These are phyloP conservation scores for Paramecium sexaurelia DNA, from an alignment of 73 alveolate species.

Conservation along the genomic window DNA sequence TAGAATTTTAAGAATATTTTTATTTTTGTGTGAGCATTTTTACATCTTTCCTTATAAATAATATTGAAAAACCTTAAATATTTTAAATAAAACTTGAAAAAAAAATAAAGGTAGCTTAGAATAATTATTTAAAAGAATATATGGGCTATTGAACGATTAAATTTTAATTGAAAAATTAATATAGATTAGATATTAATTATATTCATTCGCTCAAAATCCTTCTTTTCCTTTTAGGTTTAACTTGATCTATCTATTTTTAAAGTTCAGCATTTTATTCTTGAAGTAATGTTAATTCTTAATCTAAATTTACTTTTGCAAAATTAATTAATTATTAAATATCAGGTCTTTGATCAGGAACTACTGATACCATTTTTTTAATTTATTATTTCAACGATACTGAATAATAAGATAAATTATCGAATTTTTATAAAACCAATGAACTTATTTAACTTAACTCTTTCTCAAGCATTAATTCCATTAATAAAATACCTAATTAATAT, in stretches of 20 bases:
- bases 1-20: too few relatives aligned
- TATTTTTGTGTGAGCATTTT: too few relatives aligned
- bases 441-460: neutral
- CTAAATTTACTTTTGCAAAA: neutral
- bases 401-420: slow-evolving; percentile 40
- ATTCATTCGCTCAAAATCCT: neutral
- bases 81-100: too few relatives aligned
- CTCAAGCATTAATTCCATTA: slow-evolving; percentile 44
- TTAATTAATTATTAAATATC: neutral
- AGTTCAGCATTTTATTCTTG: slow-evolving; percentile 9
- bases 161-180: neutral
- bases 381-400: slow-evolving; percentile 9
- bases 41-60: too few relatives aligned
- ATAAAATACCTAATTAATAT: neutral
- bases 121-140: too few relatives aligned
- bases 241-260: neutral
- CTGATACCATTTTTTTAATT: slow-evolving; percentile 40
- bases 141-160: too few relatives aligned
- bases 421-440: neutral
- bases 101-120: too few relatives aligned
- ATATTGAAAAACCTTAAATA: too few relatives aligned
- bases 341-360: slow-evolving; percentile 6
- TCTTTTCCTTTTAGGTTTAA: neutral
- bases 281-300: slow-evolving; percentile 24
- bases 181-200: neutral